phyloP scores from a whole-genome alignment of 345 rosid genomes.

The Melastoma malabathricum region DNA sequence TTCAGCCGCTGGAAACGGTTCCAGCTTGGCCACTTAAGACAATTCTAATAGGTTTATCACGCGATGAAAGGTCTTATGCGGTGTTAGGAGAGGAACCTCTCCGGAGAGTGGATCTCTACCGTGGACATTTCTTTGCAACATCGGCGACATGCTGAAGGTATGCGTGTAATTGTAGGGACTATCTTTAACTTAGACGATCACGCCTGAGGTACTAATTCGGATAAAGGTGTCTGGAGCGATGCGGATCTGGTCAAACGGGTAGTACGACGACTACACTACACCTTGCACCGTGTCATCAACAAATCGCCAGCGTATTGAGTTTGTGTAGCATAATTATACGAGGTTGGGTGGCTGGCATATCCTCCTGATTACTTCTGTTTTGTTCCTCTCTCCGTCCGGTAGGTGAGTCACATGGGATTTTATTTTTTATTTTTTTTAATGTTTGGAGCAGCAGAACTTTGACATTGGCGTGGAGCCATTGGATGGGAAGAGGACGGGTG shows the following conservation, averaged over 20 bases:
- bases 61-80: too few relatives aligned
- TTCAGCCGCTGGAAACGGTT: too few relatives aligned
- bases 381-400: background rate
- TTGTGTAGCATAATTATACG: constrained; percentile 60
- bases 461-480: constrained; percentile 65
- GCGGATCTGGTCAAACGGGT: constrained; percentile 72
- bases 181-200: background rate
- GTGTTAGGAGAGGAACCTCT: constrained; percentile 54
- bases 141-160: constrained; percentile 94
- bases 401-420: background rate
- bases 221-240: background rate
- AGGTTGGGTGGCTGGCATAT: constrained; percentile 31
- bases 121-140: constrained; percentile 81
- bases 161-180: background rate
- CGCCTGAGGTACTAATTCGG: background rate
- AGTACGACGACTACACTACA: constrained; percentile 76
- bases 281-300: constrained; percentile 64
- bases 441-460: constrained; percentile 38
- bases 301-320: constrained; percentile 42
- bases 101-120: constrained; percentile 84
- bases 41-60: too few relatives aligned
- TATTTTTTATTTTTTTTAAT: too few relatives aligned
- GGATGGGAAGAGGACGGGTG: constrained; percentile 41
- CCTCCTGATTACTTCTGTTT: background rate
- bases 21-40: too few relatives aligned